Evolutionary conservation across 352 stramenopile species (phyloP).

Genomic region (Globisporangium yorkense): DNA sequence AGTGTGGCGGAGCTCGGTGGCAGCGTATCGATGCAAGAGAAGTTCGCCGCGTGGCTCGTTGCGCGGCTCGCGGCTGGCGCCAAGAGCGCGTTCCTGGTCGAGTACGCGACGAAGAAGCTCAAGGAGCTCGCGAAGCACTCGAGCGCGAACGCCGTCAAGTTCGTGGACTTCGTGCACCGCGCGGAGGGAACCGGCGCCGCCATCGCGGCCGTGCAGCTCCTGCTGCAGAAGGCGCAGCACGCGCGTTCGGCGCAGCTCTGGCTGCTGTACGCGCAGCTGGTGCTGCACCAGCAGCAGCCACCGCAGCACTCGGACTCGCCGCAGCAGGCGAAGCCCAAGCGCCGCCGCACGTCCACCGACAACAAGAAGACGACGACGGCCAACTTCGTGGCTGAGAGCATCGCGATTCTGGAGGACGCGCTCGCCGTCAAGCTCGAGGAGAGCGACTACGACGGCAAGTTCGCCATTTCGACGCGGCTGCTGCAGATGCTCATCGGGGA

Average conservation of each 20-base stretch:
- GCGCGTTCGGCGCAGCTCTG: slow-evolving; percentile 40
- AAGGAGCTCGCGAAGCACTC: slow-evolving; percentile 32
- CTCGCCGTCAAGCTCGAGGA: slow-evolving; percentile 28
- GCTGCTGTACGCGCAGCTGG: slow-evolving; percentile 68
- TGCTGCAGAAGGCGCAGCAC: slow-evolving; percentile 31
- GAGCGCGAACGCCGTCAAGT: slow-evolving; percentile 34
- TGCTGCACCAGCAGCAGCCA: slow-evolving; percentile 31
- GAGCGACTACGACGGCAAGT: slow-evolving; percentile 38
- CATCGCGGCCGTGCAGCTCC: slow-evolving; percentile 30
- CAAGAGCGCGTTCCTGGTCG: slow-evolving; percentile 40
- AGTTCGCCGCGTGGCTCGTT: slow-evolving; percentile 63
- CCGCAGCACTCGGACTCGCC: slow-evolving; percentile 10
- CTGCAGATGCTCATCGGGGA: slow-evolving; percentile 48
- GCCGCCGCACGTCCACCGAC: slow-evolving; percentile 36
- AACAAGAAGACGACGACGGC: slow-evolving; percentile 11
- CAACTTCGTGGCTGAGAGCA: slow-evolving; percentile 20
- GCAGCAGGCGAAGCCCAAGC: slow-evolving; percentile 29
- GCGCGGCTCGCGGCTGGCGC: slow-evolving; percentile 33
- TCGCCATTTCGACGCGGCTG: slow-evolving; percentile 40
- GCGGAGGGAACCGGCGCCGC: slow-evolving; percentile 46
- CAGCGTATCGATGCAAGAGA: slow-evolving; percentile 49
- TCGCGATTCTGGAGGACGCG: slow-evolving; percentile 46
- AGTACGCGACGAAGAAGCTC: slow-evolving; percentile 50
- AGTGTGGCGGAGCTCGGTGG: slow-evolving; percentile 32
- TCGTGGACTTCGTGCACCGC: slow-evolving; percentile 70